Conservation (phyloP, 345 rosid species). For the Durio zibethinus region DNA sequence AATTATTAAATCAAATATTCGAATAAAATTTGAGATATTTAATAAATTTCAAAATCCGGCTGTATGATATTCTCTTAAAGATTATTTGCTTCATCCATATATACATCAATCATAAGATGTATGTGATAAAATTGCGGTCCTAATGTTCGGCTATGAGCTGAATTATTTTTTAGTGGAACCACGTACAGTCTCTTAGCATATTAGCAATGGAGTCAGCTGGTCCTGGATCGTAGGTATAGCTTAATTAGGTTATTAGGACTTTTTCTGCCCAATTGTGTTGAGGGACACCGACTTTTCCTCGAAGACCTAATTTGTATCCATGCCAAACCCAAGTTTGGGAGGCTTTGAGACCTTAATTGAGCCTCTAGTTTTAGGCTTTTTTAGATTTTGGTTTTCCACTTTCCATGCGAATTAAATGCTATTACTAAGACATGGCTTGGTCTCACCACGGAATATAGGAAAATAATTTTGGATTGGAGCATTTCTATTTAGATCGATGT, state of each 20-base stretch:
- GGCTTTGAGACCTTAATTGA: too few relatives aligned
- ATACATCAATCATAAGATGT: too few relatives aligned
- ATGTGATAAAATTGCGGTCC: not conserved
- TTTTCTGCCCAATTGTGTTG: not conserved
- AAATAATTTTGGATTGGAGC: not conserved
- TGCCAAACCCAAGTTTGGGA: not conserved
- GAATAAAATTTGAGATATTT: too few relatives aligned
- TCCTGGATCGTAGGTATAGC: not conserved
- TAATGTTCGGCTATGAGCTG: not conserved
- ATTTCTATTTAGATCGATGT: not conserved
- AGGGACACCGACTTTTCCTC: not conserved
- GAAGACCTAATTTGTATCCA: not conserved
- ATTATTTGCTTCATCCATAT: too few relatives aligned
- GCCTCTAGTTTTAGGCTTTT: conserved; percentile 1
- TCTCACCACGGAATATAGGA: not conserved
- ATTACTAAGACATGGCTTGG: not conserved
- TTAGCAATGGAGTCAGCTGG: not conserved
- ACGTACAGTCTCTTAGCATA: not conserved
- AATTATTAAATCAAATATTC: too few relatives aligned
- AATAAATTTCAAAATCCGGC: too few relatives aligned
- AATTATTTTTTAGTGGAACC: not conserved
- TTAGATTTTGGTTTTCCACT: not conserved
- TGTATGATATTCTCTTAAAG: too few relatives aligned
- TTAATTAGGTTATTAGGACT: not conserved
- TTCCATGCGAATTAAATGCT: not conserved